These are phyloP conservation scores for Kingdonia uniflora DNA, from an alignment of 164 flowering plant species.

Conservation along the genomic window DNA sequence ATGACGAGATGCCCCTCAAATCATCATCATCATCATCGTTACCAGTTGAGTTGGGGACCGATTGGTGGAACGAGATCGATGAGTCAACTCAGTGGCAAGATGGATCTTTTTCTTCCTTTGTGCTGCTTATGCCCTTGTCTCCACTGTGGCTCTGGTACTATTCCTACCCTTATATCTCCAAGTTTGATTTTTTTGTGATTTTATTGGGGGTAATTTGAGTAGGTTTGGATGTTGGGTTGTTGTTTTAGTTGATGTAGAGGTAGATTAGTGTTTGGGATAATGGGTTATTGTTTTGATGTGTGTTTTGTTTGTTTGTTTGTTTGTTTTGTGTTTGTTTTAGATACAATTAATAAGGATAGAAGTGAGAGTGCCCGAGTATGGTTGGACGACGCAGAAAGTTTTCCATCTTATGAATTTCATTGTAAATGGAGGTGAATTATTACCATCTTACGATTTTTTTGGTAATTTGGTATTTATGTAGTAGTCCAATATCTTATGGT, in stretches of 20 bases:
- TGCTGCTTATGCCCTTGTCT: slow-evolving; percentile 78
- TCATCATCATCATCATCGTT: slow-evolving; percentile 1
- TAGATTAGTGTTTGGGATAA: neutral
- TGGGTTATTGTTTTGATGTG: neutral
- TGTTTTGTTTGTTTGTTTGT: neutral
- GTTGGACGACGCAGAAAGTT: slow-evolving; percentile 99
- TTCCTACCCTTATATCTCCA: slow-evolving; percentile 10
- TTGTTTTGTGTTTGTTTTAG: slow-evolving; percentile 22
- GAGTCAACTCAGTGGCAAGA: slow-evolving; percentile 79
- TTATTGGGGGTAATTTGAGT: neutral
- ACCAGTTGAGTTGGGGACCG: slow-evolving; percentile 7
- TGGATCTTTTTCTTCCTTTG: slow-evolving; percentile 73
- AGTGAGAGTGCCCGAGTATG: slow-evolving; percentile 84
- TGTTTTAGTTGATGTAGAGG: neutral
- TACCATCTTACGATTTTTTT: neutral
- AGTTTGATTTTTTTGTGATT: neutral
- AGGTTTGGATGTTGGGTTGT: neutral
- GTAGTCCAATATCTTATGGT: neutral
- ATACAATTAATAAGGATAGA: slow-evolving; percentile 83
- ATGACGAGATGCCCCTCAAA: slow-evolving; percentile 15
- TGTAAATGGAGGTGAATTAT: slow-evolving; percentile 95
- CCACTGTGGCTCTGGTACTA: slow-evolving; percentile 66
- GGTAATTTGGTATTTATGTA: neutral
- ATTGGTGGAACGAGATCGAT: slow-evolving; percentile 91
- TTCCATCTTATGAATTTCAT: slow-evolving; percentile 96